Evolutionary conservation across 805 yeast species (phyloP).

Genomic region (Zygoascus biomembranicola): DNA sequence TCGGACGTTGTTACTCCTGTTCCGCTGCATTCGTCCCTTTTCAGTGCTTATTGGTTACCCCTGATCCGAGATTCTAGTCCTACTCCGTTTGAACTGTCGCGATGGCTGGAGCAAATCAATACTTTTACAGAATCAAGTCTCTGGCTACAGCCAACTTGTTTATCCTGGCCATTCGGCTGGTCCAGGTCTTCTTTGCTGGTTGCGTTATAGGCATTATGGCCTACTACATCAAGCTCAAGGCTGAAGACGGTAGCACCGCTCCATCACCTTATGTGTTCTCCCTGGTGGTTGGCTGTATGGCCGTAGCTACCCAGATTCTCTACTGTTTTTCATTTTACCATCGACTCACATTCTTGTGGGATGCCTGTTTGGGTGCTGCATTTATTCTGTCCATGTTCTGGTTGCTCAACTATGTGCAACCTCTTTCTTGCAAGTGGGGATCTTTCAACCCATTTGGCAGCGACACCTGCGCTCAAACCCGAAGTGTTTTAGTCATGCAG

Average conservation of each 20-base stretch:
- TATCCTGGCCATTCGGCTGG: constrained; percentile 19
- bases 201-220: constrained; percentile 22
- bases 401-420: constrained; percentile 17
- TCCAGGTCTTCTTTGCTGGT: constrained; percentile 26
- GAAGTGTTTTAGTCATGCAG: constrained; percentile 21
- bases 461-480: constrained; percentile 19
- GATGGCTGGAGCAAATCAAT: not conserved
- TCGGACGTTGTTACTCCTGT: too few relatives aligned
- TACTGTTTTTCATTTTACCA: constrained; percentile 22
- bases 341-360: constrained; percentile 20
- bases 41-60: too few relatives aligned
- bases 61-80: too few relatives aligned
- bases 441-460: constrained; percentile 24
- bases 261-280: constrained; percentile 21
- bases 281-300: constrained; percentile 18
- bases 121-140: constrained; percentile 10
- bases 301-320: constrained; percentile 22
- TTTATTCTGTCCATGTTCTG: constrained; percentile 8
- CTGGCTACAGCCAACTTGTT: constrained; percentile 22
- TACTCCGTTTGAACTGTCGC: not conserved
- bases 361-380: constrained; percentile 17
- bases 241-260: constrained; percentile 12
- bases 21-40: too few relatives aligned
- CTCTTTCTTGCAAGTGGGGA: constrained; percentile 20
- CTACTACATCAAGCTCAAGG: constrained; percentile 17